Conservation (phyloP, 345 rosid genomes). For the Syzygium aqueum region DNA sequence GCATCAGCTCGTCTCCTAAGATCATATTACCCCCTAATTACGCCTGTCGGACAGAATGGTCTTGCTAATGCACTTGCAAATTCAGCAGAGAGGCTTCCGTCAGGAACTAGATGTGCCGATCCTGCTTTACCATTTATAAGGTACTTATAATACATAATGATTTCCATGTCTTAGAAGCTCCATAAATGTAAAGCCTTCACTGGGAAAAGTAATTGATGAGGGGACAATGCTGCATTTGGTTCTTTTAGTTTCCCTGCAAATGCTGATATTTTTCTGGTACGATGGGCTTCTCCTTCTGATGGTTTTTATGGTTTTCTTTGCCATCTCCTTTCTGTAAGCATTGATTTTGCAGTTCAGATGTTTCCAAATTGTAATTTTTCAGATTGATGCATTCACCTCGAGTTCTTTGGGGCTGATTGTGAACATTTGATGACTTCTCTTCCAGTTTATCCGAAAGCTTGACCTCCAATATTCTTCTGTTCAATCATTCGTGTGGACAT, state of each 20-base stretch:
- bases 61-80: slow-evolving; percentile 83
- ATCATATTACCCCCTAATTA: slow-evolving; percentile 90
- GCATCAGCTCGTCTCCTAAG: slow-evolving; percentile 96
- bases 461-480: background rate
- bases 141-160: slow-evolving; percentile 15
- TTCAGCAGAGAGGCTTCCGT: slow-evolving; percentile 89
- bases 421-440: background rate
- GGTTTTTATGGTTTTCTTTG: background rate
- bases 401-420: background rate
- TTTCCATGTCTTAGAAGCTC: background rate
- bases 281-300: background rate
- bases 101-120: slow-evolving; percentile 95
- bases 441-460: background rate
- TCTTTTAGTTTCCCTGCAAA: background rate
- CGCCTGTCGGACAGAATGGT: slow-evolving; percentile 98
- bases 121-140: slow-evolving; percentile 95
- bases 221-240: background rate
- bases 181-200: background rate
- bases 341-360: background rate
- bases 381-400: background rate
- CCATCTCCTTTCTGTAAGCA: background rate
- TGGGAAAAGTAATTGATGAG: background rate
- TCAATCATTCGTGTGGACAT: background rate
- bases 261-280: background rate
- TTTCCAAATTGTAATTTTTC: background rate